phyloP scores from a whole-genome alignment of 106 monocot genomes.

The Dendrobium chrysotoxum region DNA sequence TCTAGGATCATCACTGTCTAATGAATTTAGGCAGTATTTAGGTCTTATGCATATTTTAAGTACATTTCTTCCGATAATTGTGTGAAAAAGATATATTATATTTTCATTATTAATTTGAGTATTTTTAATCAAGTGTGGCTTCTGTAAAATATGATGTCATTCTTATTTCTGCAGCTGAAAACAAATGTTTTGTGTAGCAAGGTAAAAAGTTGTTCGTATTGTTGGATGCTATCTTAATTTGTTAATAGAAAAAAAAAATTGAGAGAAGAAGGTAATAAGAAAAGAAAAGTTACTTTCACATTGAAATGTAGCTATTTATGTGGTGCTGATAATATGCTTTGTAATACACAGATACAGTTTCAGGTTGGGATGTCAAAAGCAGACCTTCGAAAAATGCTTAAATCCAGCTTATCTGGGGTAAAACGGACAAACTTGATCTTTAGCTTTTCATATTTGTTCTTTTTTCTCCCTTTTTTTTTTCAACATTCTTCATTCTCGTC shows the following conservation, averaged over 20 bases:
- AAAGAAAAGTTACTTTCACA: not conserved
- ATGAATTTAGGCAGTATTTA: not conserved
- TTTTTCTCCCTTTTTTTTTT: slow-evolving; percentile 2
- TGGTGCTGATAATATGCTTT: not conserved
- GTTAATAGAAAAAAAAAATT: not conserved
- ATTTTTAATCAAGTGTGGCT: not conserved
- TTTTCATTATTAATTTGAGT: not conserved
- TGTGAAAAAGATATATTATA: not conserved
- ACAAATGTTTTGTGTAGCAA: not conserved
- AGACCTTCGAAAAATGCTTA: slow-evolving; percentile 81
- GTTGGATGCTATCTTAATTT: not conserved
- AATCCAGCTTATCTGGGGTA: slow-evolving; percentile 75
- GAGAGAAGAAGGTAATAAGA: not conserved
- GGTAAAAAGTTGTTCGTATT: not conserved
- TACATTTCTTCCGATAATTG: not conserved
- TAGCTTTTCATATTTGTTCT: not conserved
- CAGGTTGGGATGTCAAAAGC: slow-evolving; percentile 76
- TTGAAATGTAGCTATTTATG: not conserved
- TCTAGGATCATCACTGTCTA: not conserved
- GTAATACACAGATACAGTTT: slow-evolving; percentile 67
- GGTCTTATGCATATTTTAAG: not conserved
- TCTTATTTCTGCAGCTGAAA: not conserved
- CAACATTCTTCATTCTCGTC: not conserved
- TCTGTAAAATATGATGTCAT: not conserved
- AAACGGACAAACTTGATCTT: not conserved